These are phyloP conservation scores for Apophysomyces variabilis DNA, from an alignment of 371 early-diverging fungal species.

Conservation along the genomic window DNA sequence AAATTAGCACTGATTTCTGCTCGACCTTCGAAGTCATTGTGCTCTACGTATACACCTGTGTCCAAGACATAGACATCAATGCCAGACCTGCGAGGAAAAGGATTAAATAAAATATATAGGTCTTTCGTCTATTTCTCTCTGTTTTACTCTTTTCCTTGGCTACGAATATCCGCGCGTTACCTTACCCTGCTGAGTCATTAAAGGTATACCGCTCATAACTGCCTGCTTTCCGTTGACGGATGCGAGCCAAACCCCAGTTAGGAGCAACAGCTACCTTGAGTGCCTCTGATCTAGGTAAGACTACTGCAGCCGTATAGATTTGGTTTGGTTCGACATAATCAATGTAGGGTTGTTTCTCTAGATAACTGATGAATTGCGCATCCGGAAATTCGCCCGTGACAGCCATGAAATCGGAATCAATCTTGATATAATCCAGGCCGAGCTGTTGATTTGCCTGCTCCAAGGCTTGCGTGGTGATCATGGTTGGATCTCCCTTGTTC, in stretches of 20 bases:
- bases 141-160: not conserved
- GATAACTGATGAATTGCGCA: conserved; percentile 14
- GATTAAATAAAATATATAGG: conserved; percentile 13
- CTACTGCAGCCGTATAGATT: conserved; percentile 17
- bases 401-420: conserved; percentile 17
- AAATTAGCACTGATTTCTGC: conserved; percentile 68
- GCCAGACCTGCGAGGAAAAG: conserved; percentile 55
- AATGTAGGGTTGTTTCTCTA: conserved; percentile 13
- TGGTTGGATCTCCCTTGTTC: not conserved
- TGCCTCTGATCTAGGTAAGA: conserved; percentile 1
- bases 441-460: conserved; percentile 6
- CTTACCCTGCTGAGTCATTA: conserved; percentile 24
- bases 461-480: conserved; percentile 2
- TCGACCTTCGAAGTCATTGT: conserved; percentile 78
- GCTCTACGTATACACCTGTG: conserved; percentile 65
- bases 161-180: too few relatives aligned
- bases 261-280: conserved; percentile 10
- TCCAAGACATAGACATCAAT: conserved; percentile 64
- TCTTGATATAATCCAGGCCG: conserved; percentile 17
- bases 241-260: conserved; percentile 29
- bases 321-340: conserved; percentile 29
- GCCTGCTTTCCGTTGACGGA: conserved; percentile 12
- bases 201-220: conserved; percentile 15
- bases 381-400: conserved; percentile 22
- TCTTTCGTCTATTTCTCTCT: conserved; percentile 16